Percentiles rank a stretch among this genome's conserved stretches.
These are phyloP conservation scores for Taiozyma onychis DNA, from an alignment of 1,139 yeast genomes.

Conservation along the genomic window DNA sequence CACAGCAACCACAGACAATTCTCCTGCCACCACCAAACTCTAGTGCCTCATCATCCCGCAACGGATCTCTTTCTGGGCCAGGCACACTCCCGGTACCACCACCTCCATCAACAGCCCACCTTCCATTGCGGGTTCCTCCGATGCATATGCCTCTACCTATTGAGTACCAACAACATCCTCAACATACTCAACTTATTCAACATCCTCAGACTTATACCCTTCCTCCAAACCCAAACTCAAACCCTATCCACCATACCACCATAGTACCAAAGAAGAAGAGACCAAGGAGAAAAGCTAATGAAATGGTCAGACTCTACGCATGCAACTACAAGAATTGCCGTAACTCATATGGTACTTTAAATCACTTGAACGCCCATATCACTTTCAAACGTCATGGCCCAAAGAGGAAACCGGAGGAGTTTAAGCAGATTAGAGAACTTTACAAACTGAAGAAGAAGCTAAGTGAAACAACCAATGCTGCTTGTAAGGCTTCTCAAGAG, in stretches of 20 bases:
- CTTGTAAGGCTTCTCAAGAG: neutral
- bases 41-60: neutral
- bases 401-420: slow-evolving; percentile 65
- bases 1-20: neutral
- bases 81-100: neutral
- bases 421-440: slow-evolving; percentile 39
- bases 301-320: slow-evolving; percentile 59
- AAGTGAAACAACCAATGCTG: slow-evolving; percentile 3
- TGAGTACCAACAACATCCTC: neutral
- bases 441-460: slow-evolving; percentile 21
- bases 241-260: neutral
- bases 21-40: neutral
- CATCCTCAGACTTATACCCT: neutral
- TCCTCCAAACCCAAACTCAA: neutral
- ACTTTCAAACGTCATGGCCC: slow-evolving; percentile 68
- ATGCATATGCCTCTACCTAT: neutral
- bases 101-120: neutral
- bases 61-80: neutral
- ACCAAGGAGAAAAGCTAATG: slow-evolving; percentile 57
- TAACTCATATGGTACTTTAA: slow-evolving; percentile 71
- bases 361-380: slow-evolving; percentile 74
- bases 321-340: slow-evolving; percentile 58
- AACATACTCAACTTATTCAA: neutral
- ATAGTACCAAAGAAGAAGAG: slow-evolving; percentile 39
- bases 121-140: neutral